Conservation (phyloP, 2,329 filamentous ascomycete genomes). For the Hymenoscyphus albidus region DNA sequence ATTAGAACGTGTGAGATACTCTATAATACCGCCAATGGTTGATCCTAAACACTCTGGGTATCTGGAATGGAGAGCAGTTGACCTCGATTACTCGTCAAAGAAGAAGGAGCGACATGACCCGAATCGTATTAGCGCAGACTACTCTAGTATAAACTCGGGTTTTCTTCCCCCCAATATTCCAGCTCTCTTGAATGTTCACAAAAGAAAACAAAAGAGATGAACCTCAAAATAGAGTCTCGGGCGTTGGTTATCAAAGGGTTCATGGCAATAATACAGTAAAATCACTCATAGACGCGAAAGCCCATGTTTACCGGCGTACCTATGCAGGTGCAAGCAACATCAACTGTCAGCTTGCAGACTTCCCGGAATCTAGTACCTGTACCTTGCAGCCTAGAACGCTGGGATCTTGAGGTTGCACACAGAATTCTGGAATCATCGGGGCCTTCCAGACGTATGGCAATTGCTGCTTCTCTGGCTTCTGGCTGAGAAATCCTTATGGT, state of each 20-base stretch:
- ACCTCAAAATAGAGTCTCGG: slow-evolving; percentile 1
- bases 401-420: neutral
- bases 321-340: neutral
- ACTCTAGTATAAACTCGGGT: neutral
- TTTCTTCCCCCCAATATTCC: neutral
- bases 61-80: neutral
- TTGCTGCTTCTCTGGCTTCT: neutral
- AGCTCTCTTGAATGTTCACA: neutral
- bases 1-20: too few species aligned
- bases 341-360: slow-evolving; percentile 5
- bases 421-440: neutral
- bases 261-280: neutral
- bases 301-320: neutral
- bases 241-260: neutral
- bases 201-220: neutral
- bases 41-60: too few species aligned
- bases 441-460: neutral
- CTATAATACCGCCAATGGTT: too few species aligned
- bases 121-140: neutral
- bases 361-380: slow-evolving; percentile 1
- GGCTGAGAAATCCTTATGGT: neutral
- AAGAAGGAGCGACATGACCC: neutral
- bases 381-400: neutral
- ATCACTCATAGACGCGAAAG: neutral
- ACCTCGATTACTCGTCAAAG: too few species aligned